Base-by-base conservation (phyloP, 768 basidiomycete species). In the Pisolithus microcarpus region DNA sequence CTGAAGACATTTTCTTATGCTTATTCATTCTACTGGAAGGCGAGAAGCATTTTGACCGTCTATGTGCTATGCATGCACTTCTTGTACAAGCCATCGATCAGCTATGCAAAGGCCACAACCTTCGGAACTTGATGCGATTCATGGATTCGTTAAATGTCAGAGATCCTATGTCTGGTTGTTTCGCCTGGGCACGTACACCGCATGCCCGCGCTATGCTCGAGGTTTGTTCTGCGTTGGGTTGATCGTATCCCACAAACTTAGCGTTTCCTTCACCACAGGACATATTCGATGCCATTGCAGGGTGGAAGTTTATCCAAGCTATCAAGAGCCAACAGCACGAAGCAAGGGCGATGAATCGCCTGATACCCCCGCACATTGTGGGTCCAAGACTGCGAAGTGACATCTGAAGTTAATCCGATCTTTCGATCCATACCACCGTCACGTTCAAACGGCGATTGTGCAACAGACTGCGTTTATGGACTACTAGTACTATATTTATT, bases 341-440 rank as follows among this genome's bases (percentile, higher is more conserved):
- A 37, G 38, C 9, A 7, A 11, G 31, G 19, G 2, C 39, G 0
- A 43, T 30, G 30, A 48, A 31, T 19, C 43, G 47, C n/a, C 10
- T 18, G 3, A 38, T 58, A 52, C 62, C 55, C 21, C 51, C 37
- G 34, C 56, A 52, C 15, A 52, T 57, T 16, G 53, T 60, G 38
- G 65, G 67, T 38, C 65, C 67, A 19, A 63, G 67, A 48, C 11
- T 65, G 28, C 60, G 57, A 46, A 43, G 40, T 16, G 18, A 21
- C 21, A 16, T 18, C 30, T 23, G 36, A 24, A 13, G 46, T 18
- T 43, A 45, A 38, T 39, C 8, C n/a, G n/a, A 48, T 65, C 65
- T 40, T 66, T 67, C 61, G 74, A 34, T 83, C 82, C 66, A 74
- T 13, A 26, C 34, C 34, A 15, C 34, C 34, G 13, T 15, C 11